Evolutionary conservation across 1,139 yeast genomes (phyloP).

Genomic region (Suhomyces anneliseae): DNA sequence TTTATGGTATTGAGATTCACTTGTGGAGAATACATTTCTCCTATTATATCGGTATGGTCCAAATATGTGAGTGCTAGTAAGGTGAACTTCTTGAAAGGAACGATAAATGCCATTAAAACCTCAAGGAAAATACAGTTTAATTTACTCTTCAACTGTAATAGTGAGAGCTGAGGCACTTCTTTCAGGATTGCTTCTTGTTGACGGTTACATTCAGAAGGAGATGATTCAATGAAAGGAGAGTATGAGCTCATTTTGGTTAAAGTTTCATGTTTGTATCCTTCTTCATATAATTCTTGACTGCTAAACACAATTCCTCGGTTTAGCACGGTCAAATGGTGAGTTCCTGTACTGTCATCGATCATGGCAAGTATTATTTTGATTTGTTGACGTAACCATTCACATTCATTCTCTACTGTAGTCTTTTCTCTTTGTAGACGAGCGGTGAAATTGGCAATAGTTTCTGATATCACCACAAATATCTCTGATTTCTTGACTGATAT

Average conservation of each 20-base stretch:
- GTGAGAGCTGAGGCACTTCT: slow-evolving; percentile 31
- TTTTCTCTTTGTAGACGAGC: slow-evolving; percentile 37
- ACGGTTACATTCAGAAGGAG: slow-evolving; percentile 9
- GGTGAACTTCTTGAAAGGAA: slow-evolving; percentile 33
- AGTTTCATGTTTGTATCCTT: slow-evolving; percentile 36
- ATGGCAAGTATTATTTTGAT: slow-evolving; percentile 41
- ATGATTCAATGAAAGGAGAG: slow-evolving; percentile 27
- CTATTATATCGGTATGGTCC: slow-evolving; percentile 32
- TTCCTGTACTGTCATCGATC: slow-evolving; percentile 40
- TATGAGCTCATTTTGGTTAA: slow-evolving; percentile 22
- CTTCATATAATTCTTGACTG: slow-evolving; percentile 20
- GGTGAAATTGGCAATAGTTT: slow-evolving; percentile 39
- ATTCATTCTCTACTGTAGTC: slow-evolving; percentile 41
- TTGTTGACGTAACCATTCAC: slow-evolving; percentile 51
- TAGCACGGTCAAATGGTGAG: slow-evolving; percentile 21
- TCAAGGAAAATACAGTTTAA: slow-evolving; percentile 40
- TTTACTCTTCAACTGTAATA: slow-evolving; percentile 32
- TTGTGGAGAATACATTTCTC: slow-evolving; percentile 20
- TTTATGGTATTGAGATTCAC: slow-evolving; percentile 18
- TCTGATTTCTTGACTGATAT: slow-evolving; percentile 37
- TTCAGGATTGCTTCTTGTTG: slow-evolving; percentile 28
- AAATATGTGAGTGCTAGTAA: slow-evolving; percentile 26
- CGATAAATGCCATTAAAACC: slow-evolving; percentile 32
- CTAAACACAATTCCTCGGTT: slow-evolving; percentile 38
- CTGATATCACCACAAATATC: slow-evolving; percentile 41